phyloP scores from a whole-genome alignment of 2,329 filamentous ascomycete species.

The Beauveria scarabaeidicola region DNA sequence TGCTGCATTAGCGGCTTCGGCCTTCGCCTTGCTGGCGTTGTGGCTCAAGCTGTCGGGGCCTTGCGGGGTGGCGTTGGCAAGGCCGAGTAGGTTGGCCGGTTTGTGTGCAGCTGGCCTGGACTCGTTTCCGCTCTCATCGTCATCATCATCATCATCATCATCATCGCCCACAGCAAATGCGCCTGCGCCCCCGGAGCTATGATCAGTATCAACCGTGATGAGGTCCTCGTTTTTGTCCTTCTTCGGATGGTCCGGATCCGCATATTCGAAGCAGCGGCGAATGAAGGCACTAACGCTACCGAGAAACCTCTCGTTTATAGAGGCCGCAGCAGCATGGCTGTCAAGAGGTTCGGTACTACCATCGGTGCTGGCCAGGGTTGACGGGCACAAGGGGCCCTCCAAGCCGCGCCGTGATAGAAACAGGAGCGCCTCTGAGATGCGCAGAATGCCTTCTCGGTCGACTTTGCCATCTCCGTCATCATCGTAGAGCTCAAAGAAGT shows the following conservation, averaged over 20 bases:
- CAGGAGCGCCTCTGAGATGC: constrained; percentile 87
- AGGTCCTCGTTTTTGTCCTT: constrained; percentile 31
- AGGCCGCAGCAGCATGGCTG: constrained; percentile 38
- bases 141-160: constrained; percentile 44
- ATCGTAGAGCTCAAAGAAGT: constrained; percentile 97
- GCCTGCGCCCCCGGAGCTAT: constrained; percentile 25
- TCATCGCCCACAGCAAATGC: constrained; percentile 73
- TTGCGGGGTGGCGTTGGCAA: constrained; percentile 29
- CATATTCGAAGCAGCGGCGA: constrained; percentile 92
- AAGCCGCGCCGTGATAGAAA: constrained; percentile 87
- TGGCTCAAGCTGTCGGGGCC: constrained; percentile 18
- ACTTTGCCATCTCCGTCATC: constrained; percentile 86
- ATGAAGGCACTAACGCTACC: constrained; percentile 95
- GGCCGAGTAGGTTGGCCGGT: background rate
- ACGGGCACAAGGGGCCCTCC: constrained; percentile 57
- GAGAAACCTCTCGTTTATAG: constrained; percentile 80
- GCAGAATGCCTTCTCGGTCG: constrained; percentile 86
- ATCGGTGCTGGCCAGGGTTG: constrained; percentile 31
- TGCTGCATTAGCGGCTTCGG: constrained; percentile 76
- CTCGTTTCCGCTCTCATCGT: constrained; percentile 36
- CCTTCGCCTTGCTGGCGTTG: constrained; percentile 44
- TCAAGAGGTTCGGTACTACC: constrained; percentile 37
- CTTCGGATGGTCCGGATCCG: constrained; percentile 76
- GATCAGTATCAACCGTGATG: constrained; percentile 18
- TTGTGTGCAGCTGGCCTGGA: constrained; percentile 26